Percentiles rank a stretch among this genome's conserved stretches.
These are phyloP conservation scores for Exophiala xenobiotica DNA, from an alignment of 2,329 filamentous ascomycete species.

Conservation along the genomic window DNA sequence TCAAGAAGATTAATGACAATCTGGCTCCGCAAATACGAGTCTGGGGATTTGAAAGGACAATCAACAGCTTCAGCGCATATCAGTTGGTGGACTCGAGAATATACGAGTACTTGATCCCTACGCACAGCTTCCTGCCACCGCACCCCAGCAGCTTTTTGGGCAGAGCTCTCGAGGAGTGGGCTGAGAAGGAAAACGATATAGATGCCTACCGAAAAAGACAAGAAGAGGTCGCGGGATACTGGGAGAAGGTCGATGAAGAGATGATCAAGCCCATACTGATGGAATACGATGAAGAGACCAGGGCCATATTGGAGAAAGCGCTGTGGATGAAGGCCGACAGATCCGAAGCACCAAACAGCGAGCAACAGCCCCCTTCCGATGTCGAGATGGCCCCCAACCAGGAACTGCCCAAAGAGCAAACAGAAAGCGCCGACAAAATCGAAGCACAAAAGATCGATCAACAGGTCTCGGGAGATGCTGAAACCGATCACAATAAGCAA, in stretches of 20 bases:
- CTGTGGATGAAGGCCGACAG: conserved; percentile 41
- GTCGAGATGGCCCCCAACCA: no score
- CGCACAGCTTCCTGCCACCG: conserved; percentile 86
- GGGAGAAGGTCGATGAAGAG: conserved; percentile 77
- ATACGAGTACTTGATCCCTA: conserved; percentile 96
- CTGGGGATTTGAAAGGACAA: conserved; percentile 89
- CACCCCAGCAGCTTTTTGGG: conserved; percentile 85
- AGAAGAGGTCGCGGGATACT: conserved; percentile 76
- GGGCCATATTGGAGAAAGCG: conserved; percentile 39
- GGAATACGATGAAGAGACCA: conserved; percentile 42
- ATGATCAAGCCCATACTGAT: conserved; percentile 69
- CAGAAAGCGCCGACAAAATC: no score
- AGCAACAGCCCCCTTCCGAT: conserved; percentile 23
- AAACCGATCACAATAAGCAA: no score
- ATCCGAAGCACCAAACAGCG: conserved; percentile 31
- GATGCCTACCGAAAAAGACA: conserved; percentile 69
- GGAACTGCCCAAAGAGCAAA: no score
- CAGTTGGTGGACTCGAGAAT: conserved; percentile 91
- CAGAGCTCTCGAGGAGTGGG: conserved; percentile 74
- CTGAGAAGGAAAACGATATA: conserved; percentile 69
- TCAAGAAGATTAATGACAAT: conserved; percentile 85
- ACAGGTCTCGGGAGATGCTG: no score
- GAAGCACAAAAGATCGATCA: no score
- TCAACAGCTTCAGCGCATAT: conserved; percentile 90
- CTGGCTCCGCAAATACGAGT: conserved; percentile 87